phyloP scores from a whole-genome alignment of 306 rosid species.

The Psophocarpus tetragonolobus region DNA sequence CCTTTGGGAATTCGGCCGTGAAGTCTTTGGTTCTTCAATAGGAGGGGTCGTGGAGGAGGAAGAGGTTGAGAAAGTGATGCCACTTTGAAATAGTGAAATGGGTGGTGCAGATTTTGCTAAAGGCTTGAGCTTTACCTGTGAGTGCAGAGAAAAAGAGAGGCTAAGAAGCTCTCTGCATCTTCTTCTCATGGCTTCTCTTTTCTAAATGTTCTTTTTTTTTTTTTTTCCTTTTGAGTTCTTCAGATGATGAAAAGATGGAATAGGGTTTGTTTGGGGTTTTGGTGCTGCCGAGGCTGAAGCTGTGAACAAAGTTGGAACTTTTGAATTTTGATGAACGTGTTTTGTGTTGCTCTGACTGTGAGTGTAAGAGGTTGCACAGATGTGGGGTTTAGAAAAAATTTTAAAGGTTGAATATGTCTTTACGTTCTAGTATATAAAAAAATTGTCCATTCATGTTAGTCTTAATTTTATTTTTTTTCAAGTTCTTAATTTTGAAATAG shows the following conservation, averaged over 20 bases:
- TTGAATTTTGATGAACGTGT: no score
- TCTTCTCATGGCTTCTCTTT: constrained; percentile 38
- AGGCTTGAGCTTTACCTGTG: constrained; percentile 29
- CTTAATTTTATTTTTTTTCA: no score
- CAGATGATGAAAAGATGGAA: background rate
- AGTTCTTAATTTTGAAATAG: no score
- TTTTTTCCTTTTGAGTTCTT: background rate
- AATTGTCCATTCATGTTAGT: no score
- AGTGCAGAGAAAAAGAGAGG: constrained; percentile 27
- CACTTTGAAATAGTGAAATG: constrained; percentile 38
- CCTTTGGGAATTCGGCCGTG: constrained; percentile 43
- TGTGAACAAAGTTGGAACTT: no score
- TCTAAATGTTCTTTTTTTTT: accelerated
- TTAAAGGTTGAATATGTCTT: no score
- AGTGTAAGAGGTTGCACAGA: no score
- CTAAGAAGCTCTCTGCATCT: constrained; percentile 51
- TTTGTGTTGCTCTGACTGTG: no score
- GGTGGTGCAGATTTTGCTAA: constrained; percentile 38
- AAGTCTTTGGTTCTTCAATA: background rate
- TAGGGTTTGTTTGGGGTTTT: background rate
- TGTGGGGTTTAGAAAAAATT: no score
- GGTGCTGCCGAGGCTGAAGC: background rate
- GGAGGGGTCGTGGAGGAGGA: constrained; percentile 15
- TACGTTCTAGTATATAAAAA: no score
- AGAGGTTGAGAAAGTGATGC: constrained; percentile 55